Percentiles rank a stretch among this genome's conserved stretches.
Evolutionary conservation across 2,329 filamentous ascomycete species (phyloP).

Genomic region (Diaporthe velutina): DNA sequence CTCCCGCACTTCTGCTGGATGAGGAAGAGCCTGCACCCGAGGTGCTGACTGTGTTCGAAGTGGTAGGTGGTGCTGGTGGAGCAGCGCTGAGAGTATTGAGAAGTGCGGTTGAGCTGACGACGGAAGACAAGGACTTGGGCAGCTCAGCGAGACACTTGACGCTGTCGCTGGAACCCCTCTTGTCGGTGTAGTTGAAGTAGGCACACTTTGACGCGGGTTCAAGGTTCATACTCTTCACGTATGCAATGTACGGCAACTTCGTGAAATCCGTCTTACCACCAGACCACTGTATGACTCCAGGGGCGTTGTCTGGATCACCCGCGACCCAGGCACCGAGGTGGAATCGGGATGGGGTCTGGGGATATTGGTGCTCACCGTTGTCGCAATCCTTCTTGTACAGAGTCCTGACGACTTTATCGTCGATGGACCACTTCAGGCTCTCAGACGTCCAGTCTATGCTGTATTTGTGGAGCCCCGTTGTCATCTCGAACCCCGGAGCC

Average conservation of each 20-base stretch:
- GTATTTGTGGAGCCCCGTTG: slow-evolving; percentile 9
- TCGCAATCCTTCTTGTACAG: slow-evolving; percentile 21
- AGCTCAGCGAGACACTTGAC: slow-evolving; percentile 12
- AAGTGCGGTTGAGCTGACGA: neutral
- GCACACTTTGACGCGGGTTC: slow-evolving; percentile 21
- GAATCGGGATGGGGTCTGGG: slow-evolving; percentile 22
- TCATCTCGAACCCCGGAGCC: neutral
- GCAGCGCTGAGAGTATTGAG: slow-evolving; percentile 4
- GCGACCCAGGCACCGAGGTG: slow-evolving; percentile 26
- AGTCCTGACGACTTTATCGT: neutral
- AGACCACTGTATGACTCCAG: slow-evolving; percentile 25
- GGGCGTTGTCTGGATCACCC: neutral
- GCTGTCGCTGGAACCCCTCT: slow-evolving; percentile 4
- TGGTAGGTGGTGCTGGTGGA: slow-evolving; percentile 9
- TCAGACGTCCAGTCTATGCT: slow-evolving; percentile 25
- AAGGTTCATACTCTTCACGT: slow-evolving; percentile 15
- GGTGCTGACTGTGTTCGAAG: neutral
- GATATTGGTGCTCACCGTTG: slow-evolving; percentile 14
- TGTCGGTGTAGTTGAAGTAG: slow-evolving; percentile 30
- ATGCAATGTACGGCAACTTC: neutral
- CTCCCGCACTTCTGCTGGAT: neutral
- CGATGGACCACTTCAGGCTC: slow-evolving; percentile 21
- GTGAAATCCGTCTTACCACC: slow-evolving; percentile 3
- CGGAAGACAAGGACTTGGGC: slow-evolving; percentile 7
- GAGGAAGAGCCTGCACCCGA: neutral